Base-by-base conservation (phyloP, 2,329 filamentous ascomycete species). In the Fusarium falciforme region DNA sequence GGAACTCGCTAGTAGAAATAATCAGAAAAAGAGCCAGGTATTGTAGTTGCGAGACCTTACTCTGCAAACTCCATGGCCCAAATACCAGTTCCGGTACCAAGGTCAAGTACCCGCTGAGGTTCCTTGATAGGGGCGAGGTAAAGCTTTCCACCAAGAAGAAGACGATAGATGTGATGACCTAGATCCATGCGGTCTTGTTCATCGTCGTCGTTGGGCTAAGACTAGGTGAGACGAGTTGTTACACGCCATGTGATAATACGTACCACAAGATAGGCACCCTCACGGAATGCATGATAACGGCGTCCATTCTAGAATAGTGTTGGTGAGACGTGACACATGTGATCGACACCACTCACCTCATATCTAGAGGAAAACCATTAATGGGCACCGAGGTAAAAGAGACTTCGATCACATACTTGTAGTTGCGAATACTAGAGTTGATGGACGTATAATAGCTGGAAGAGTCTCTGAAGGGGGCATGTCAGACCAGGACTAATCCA, bases 261-360 rank as follows among this genome's bases (percentile, higher is more conserved):
- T 62, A 69, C 67, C 1, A 70, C 65, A 8, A 70, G 29, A 12
- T 70, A 73, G 8, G 71, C 47, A 11, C 71, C 71, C 20, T 73
- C 71, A 2, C 73, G 71, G 29, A 73, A 73, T 17, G 71, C 71
- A 52, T 73, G 71, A 7, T 73, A 73, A 6, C 71, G 71, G n/a
- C 71, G 71, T 2, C 71, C 71, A 20, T 73, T 67, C 71, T 73
- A 40, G 2, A n/a, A 11, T 9, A 5, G 0, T 22, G 31, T 4
- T 52, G 20, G 71, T 14, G 71, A 27, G 0, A 4, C 6, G 6
- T 5, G 0, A 4, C 5, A 25, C n/a, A 0, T 11, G n/a, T 1
- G 2, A 27, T 12, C 16, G 4, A 2, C 6, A 1, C 8, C 0
- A 4, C 7, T 3, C 35, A 73, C 71, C 44, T 73, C 67, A 33